These are phyloP conservation scores for Coemansia aciculifera DNA, from an alignment of 192 early-diverging fungal genomes.

Conservation along the genomic window DNA sequence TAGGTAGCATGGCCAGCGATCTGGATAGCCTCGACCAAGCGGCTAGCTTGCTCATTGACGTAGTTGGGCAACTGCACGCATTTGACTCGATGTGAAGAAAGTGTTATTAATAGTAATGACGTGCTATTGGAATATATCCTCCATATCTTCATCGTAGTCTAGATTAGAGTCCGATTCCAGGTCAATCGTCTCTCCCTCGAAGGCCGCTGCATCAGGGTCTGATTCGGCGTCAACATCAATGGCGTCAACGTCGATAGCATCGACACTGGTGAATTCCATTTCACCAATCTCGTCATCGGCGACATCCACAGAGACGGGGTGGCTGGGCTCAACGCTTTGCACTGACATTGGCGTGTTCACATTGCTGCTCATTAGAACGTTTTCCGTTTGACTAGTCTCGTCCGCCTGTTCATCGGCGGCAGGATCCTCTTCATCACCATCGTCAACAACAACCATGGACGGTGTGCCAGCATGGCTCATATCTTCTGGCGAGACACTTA, in stretches of 20 bases:
- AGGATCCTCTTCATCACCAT: neutral
- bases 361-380: constrained; percentile 11
- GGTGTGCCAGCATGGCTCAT: neutral
- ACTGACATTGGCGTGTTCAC: constrained; percentile 24
- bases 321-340: neutral
- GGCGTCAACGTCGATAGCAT: constrained; percentile 23
- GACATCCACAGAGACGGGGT: neutral
- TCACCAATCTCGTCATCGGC: neutral
- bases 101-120: neutral
- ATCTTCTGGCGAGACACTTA: neutral
- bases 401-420: neutral
- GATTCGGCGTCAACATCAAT: constrained; percentile 27
- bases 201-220: neutral
- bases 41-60: constrained; percentile 27
- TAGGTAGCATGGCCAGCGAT: constrained; percentile 11
- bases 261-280: constrained; percentile 18
- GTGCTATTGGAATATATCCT: constrained; percentile 47
- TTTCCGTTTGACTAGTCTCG: neutral
- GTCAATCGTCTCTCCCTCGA: constrained; percentile 27
- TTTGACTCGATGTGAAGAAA: constrained; percentile 18
- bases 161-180: constrained; percentile 39
- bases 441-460: constrained; percentile 1
- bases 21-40: constrained; percentile 24
- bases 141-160: constrained; percentile 52
- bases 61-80: constrained; percentile 43